Evolutionary conservation across 179 eudicot species (phyloP), one percentile per base, ranked within the genome.

Genomic region (Vitellaria paradoxa): DNA sequence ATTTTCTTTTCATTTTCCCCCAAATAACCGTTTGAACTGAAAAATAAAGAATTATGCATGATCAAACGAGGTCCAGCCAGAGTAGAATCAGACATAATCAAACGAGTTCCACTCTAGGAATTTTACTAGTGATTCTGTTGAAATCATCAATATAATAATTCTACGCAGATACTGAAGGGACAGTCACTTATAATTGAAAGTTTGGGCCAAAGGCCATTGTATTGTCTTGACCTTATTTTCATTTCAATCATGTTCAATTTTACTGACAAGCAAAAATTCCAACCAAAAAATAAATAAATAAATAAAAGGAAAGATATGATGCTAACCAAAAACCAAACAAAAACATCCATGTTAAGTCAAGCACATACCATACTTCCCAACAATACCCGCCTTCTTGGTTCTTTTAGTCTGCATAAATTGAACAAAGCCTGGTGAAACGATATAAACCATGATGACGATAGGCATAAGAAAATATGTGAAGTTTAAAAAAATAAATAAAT

Each of bases 361-460:
- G 10, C 21, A 84, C 90, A 72, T 76, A 91, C 95, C 95, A 67
- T 91, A 91, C 63, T 91, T 91, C 77, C 95, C 95, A 17, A 90
- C 93, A 50, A 89, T 89, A 11, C 93, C 93, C n/a, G 87, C 93
- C 89, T 89, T 89, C 87, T 86, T 91, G 66, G 95, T 91, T 86
- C 95, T 89, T 82, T 91, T 91, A 26, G 94, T 86, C 93, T 90
- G 84, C 77, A 82, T 59, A 8, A 2, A 20, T 50, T 53, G 57
- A 52, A 70, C 9, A 57, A 14, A 23, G 30, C 68, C 59, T 23
- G 18, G 24, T 24, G 69, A 49, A 63, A 63, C 13, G 21, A 40
- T 24, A 11, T 49, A 30, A 50, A 69, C 37, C 73, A 23, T 14
- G 46, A 49, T 49, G 17, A 18, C 46, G 14, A 11, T 30, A n/a